Percentiles rank a stretch among this genome's conserved stretches.
Evolutionary conservation across 192 early-diverging fungal species (phyloP).

Genomic region (Entophlyctis helioformis): DNA sequence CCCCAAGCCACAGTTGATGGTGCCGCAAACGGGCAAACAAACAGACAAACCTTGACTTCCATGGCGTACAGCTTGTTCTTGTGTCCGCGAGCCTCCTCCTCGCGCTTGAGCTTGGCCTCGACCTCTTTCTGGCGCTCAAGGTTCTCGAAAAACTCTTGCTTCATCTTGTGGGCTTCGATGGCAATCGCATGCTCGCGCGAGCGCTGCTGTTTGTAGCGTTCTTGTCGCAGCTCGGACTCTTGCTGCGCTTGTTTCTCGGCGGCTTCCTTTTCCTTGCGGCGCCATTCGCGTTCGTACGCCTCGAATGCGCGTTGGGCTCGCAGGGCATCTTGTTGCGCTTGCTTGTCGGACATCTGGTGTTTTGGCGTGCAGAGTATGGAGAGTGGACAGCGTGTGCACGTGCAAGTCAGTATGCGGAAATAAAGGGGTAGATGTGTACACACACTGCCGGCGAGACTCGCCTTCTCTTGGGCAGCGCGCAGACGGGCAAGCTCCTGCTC

Average conservation of each 20-base stretch:
- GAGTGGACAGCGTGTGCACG: too few species aligned
- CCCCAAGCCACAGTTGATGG: background rate
- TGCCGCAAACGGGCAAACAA: background rate
- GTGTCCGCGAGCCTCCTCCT: slow-evolving; percentile 20
- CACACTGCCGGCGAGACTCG: background rate
- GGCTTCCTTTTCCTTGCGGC: slow-evolving; percentile 36
- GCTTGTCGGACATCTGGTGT: slow-evolving; percentile 43
- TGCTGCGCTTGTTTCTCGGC: slow-evolving; percentile 22
- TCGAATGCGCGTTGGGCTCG: slow-evolving; percentile 40
- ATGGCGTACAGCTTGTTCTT: slow-evolving; percentile 35
- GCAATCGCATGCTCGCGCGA: slow-evolving; percentile 45
- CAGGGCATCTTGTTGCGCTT: slow-evolving; percentile 43
- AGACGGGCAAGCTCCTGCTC: slow-evolving; percentile 39
- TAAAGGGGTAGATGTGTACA: too few species aligned
- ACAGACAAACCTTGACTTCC: slow-evolving; percentile 28
- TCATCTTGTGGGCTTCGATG: slow-evolving; percentile 40
- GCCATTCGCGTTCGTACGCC: slow-evolving; percentile 47
- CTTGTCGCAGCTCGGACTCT: slow-evolving; percentile 26
- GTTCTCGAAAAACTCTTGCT: slow-evolving; percentile 41
- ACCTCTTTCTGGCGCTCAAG: slow-evolving; percentile 30
- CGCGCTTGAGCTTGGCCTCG: slow-evolving; percentile 27
- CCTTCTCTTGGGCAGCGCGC: slow-evolving; percentile 44
- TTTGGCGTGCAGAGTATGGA: too few species aligned
- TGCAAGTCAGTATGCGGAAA: too few species aligned
- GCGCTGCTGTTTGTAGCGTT: slow-evolving; percentile 33